These are phyloP conservation scores for Ceratobasidium sp. DNA, from an alignment of 1,284 basidiomycete species.

Conservation along the genomic window DNA sequence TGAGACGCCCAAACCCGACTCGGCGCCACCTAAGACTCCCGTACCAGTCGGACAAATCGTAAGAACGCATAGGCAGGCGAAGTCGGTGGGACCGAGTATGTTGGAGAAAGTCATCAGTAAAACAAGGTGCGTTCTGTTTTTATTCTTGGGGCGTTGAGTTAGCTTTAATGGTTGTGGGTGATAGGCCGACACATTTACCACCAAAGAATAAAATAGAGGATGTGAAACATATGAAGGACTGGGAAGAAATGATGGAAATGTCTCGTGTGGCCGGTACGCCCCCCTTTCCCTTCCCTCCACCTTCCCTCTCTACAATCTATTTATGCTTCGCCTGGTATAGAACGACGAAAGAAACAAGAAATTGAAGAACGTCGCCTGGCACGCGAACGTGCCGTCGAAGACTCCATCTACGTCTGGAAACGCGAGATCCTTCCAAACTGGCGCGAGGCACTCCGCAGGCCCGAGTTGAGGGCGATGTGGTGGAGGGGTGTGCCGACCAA, in stretches of 20 bases:
- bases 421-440: constrained; percentile 84
- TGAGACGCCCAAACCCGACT: constrained; percentile 1
- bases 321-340: constrained; percentile 49
- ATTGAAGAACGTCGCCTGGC: constrained; percentile 70
- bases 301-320: constrained; percentile 42
- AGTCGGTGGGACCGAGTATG: constrained; percentile 55
- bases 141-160: not conserved
- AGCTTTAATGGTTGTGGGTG: not conserved
- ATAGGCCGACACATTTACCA: constrained; percentile 79
- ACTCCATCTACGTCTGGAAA: constrained; percentile 79
- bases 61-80: constrained; percentile 58
- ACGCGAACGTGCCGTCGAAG: constrained; percentile 75
- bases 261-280: constrained; percentile 75
- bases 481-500: constrained; percentile 90
- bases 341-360: constrained; percentile 68
- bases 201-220: constrained; percentile 87
- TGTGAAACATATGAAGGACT: constrained; percentile 84
- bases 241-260: constrained; percentile 91
- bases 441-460: constrained; percentile 69
- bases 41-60: not conserved
- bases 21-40: constrained; percentile 19
- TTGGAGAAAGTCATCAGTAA: constrained; percentile 80
- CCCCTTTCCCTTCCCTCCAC: not conserved
- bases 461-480: constrained; percentile 80
- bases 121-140: constrained; percentile 55